Evolutionary conservation across 345 rosid genomes (phyloP).

Genomic region (Melaleuca alternifolia): DNA sequence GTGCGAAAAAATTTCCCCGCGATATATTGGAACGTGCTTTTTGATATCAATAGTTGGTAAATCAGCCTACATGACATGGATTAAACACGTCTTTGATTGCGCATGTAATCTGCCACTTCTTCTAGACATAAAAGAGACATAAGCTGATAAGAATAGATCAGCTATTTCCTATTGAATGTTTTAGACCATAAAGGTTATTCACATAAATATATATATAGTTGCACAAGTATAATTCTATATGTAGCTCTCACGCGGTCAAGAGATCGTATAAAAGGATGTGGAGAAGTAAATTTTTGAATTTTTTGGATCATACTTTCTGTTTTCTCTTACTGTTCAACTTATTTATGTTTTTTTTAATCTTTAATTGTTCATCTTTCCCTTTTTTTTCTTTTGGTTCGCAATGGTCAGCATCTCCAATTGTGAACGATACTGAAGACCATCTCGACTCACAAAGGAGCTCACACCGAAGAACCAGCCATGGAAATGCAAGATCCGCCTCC

Average conservation of each 20-base stretch:
- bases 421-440: no score
- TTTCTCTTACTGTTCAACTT: background rate
- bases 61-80: background rate
- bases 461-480: no score
- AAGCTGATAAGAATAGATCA: background rate
- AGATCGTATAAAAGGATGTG: accelerated
- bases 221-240: background rate
- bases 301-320: no score
- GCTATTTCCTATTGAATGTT: background rate
- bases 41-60: background rate
- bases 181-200: background rate
- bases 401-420: no score
- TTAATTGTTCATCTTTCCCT: no score
- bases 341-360: background rate
- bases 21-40: no score
- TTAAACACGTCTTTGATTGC: background rate
- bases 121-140: background rate
- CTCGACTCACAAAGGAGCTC: no score
- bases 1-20: no score
- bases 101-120: background rate
- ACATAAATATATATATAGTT: background rate
- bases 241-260: background rate
- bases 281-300: background rate
- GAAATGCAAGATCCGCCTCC: no score
- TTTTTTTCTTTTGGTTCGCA: no score